Percentiles rank a stretch among this genome's conserved stretches.
Evolutionary conservation across 2,329 filamentous ascomycete species (phyloP).

Genomic region (Exophiala mesophila): DNA sequence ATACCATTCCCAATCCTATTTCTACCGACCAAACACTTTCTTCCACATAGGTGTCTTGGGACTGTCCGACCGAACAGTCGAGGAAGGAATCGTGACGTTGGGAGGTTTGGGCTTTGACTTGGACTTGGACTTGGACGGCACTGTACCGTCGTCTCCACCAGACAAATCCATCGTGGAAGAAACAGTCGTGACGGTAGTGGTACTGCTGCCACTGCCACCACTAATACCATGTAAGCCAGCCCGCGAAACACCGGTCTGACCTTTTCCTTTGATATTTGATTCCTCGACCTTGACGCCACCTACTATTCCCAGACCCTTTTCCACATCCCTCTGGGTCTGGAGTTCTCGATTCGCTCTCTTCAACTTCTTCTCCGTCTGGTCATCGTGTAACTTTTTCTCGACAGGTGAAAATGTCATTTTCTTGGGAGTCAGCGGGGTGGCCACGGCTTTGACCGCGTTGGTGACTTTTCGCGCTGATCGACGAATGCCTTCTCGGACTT

Average conservation of each 20-base stretch:
- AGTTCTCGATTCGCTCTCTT: constrained; percentile 9
- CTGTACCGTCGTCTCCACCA: too few relatives aligned
- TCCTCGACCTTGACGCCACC: too few relatives aligned
- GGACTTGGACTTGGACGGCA: background rate
- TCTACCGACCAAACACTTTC: constrained; percentile 23
- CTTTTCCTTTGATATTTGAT: too few relatives aligned
- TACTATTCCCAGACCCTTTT: too few relatives aligned
- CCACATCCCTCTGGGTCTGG: constrained; percentile 4
- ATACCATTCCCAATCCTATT: too few relatives aligned
- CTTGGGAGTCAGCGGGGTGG: constrained; percentile 26
- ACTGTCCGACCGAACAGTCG: constrained; percentile 17
- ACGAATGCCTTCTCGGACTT: constrained; percentile 65
- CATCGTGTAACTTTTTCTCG: constrained; percentile 10
- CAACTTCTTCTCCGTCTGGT: background rate
- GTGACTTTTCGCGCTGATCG: constrained; percentile 54
- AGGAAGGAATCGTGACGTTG: constrained; percentile 13
- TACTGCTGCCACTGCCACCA: background rate
- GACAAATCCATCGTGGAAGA: too few relatives aligned
- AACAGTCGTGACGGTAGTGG: too few relatives aligned
- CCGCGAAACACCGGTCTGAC: too few relatives aligned
- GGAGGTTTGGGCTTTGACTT: constrained; percentile 10
- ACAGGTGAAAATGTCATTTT: constrained; percentile 17
- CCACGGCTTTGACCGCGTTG: constrained; percentile 26
- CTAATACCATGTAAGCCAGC: constrained; percentile 4
- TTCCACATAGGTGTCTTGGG: constrained; percentile 24